phyloP scores from a whole-genome alignment of 2,329 filamentous ascomycete species.

The Alternaria alternata region DNA sequence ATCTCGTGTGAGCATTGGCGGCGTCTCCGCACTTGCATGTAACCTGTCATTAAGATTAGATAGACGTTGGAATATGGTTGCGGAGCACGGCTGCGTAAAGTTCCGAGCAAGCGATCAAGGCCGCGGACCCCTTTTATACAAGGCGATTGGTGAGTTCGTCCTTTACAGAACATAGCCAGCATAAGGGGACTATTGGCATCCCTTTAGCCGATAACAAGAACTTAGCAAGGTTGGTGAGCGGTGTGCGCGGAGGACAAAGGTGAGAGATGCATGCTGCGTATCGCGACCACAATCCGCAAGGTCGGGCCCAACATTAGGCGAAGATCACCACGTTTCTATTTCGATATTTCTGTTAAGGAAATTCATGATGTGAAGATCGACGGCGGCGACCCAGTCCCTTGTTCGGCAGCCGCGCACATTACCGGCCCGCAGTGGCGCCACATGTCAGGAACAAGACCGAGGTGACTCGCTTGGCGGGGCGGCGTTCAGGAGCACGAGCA shows the following conservation, averaged over 20 bases:
- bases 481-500: constrained; percentile 20
- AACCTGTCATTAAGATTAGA: constrained; percentile 5
- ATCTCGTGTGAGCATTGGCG: neutral
- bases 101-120: constrained; percentile 15
- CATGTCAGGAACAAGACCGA: constrained; percentile 28
- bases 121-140: constrained; percentile 11
- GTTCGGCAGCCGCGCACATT: constrained; percentile 20
- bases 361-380: constrained; percentile 22
- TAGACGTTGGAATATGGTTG: constrained; percentile 8
- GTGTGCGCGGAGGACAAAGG: neutral
- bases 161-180: neutral
- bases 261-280: neutral
- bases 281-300: neutral
- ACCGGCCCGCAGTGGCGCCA: constrained; percentile 28
- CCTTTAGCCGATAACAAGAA: constrained; percentile 16
- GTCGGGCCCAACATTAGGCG: neutral
- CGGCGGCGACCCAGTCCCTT: constrained; percentile 14
- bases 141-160: constrained; percentile 15
- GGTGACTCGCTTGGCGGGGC: constrained; percentile 20
- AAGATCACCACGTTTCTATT: constrained; percentile 8
- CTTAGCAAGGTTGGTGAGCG: neutral
- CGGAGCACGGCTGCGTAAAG: constrained; percentile 1
- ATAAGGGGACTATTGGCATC: constrained; percentile 5
- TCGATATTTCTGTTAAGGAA: constrained; percentile 3
- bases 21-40: constrained; percentile 8